Conservation (phyloP, 169 alveolate species). For the Babesia bigemina region DNA sequence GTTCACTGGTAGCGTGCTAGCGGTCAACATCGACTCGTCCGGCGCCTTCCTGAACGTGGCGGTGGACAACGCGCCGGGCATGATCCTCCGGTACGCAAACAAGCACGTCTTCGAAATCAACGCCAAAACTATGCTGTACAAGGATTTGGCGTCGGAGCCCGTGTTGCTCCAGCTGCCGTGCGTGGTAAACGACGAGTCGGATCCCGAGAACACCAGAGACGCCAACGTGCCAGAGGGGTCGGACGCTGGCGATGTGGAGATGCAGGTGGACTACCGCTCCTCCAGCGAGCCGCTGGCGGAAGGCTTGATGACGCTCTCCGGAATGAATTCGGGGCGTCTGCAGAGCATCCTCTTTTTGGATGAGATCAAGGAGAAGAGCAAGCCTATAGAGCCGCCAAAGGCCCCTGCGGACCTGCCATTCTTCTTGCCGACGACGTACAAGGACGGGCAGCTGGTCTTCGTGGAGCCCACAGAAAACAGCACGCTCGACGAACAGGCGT, state of each 20-base stretch:
- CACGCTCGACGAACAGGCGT: constrained; percentile 1
- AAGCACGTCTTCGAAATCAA: constrained; percentile 58
- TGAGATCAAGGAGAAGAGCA: constrained; percentile 59
- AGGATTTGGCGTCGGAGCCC: constrained; percentile 45
- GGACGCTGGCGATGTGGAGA: constrained; percentile 36
- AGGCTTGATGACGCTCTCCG: constrained; percentile 61
- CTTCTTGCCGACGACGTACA: constrained; percentile 65
- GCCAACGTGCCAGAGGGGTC: neutral
- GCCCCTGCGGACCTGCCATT: constrained; percentile 60
- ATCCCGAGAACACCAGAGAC: neutral
- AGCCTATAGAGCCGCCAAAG: constrained; percentile 63
- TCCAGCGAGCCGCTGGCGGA: constrained; percentile 23
- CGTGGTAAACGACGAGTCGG: constrained; percentile 10
- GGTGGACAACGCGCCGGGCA: constrained; percentile 58
- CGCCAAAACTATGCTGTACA: constrained; percentile 59
- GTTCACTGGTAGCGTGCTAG: constrained; percentile 36
- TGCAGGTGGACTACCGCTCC: constrained; percentile 25
- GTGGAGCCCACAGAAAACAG: constrained; percentile 45
- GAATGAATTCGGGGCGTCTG: constrained; percentile 35
- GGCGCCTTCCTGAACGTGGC: constrained; percentile 57
- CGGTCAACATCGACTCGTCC: constrained; percentile 52
- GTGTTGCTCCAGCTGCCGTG: constrained; percentile 39
- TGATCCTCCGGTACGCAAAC: constrained; percentile 54
- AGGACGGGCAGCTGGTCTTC: constrained; percentile 68
- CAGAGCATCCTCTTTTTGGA: constrained; percentile 57